Percentiles rank a stretch among this genome's conserved stretches.
Evolutionary conservation across 768 basidiomycete genomes (phyloP).

Genomic region (Trametes gibbosa): DNA sequence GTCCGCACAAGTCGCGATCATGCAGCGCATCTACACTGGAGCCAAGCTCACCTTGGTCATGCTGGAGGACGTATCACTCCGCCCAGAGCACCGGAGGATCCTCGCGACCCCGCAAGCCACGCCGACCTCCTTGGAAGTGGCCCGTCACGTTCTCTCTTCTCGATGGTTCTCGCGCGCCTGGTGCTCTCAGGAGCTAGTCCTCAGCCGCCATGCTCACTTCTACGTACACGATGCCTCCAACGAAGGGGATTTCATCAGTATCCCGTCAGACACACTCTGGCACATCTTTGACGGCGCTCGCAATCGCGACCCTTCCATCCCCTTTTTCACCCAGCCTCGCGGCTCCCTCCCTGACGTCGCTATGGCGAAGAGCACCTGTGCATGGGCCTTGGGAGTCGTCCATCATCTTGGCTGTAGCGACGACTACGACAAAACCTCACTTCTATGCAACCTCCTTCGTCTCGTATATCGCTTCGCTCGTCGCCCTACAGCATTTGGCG

Average conservation of each 20-base stretch:
- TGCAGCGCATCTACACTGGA: slow-evolving; percentile 5
- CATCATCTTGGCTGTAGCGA: slow-evolving; percentile 4
- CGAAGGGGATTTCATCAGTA: not conserved
- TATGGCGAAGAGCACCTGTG: not conserved
- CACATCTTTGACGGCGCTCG: not conserved
- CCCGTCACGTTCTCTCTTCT: not conserved
- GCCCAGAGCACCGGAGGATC: not conserved
- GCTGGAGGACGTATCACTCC: slow-evolving; percentile 8
- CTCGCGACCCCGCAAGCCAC: not conserved
- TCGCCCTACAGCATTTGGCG: not conserved
- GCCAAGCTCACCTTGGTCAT: not conserved
- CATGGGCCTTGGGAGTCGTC: slow-evolving; percentile 7
- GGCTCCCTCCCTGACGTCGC: not conserved
- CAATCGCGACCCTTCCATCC: not conserved
- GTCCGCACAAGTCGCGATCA: slow-evolving; percentile 8
- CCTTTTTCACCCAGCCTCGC: slow-evolving; percentile 1
- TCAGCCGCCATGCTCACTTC: slow-evolving; percentile 3
- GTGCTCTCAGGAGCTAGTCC: slow-evolving; percentile 13
- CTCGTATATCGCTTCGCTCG: slow-evolving; percentile 1
- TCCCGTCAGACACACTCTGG: slow-evolving; percentile 4
- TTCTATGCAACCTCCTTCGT: slow-evolving; percentile 11
- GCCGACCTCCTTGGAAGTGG: not conserved
- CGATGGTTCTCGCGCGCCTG: slow-evolving; percentile 13
- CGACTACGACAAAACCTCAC: slow-evolving; percentile 10
- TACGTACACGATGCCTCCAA: not conserved